Conservation (phyloP, 75 land plant species). For the Picea glauca region DNA sequence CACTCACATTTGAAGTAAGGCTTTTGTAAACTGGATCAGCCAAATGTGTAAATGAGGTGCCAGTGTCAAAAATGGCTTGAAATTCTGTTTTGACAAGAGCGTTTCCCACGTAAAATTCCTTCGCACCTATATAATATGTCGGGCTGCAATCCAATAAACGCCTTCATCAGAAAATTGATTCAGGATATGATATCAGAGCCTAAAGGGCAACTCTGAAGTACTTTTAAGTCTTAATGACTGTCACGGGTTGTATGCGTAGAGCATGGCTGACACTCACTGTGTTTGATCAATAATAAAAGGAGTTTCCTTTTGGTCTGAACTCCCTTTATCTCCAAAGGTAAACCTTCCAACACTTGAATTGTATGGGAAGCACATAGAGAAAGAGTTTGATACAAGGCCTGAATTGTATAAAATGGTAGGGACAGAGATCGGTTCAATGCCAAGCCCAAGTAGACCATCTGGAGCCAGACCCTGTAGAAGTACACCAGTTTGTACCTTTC, state of each 20-base stretch:
- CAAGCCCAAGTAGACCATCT: conserved; percentile 86
- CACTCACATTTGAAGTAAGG: conserved; percentile 51
- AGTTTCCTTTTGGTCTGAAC: conserved; percentile 55
- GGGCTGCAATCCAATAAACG: conserved; percentile 3
- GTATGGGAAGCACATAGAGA: conserved; percentile 80
- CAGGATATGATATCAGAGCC: too few species aligned
- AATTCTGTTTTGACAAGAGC: conserved; percentile 4
- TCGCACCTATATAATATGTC: neutral
- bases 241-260: neutral
- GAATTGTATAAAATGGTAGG: conserved; percentile 63
- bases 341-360: conserved; percentile 69
- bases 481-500: conserved; percentile 78
- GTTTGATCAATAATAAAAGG: conserved; percentile 35
- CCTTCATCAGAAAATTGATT: neutral
- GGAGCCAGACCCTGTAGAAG: conserved; percentile 78
- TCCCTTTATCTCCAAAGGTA: conserved; percentile 76
- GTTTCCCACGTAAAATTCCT: neutral
- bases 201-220: too few species aligned
- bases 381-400: conserved; percentile 59
- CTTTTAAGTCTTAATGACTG: too few species aligned
- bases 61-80: conserved; percentile 73
- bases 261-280: conserved; percentile 33
- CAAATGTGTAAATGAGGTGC: conserved; percentile 81
- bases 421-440: conserved; percentile 60
- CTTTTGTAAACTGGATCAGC: conserved; percentile 41